A percentile compares a stretch with the other conserved stretches of the same genome.
Evolutionary conservation across 2,329 filamentous ascomycete species (phyloP).

Genomic region (Exophiala spinifera): DNA sequence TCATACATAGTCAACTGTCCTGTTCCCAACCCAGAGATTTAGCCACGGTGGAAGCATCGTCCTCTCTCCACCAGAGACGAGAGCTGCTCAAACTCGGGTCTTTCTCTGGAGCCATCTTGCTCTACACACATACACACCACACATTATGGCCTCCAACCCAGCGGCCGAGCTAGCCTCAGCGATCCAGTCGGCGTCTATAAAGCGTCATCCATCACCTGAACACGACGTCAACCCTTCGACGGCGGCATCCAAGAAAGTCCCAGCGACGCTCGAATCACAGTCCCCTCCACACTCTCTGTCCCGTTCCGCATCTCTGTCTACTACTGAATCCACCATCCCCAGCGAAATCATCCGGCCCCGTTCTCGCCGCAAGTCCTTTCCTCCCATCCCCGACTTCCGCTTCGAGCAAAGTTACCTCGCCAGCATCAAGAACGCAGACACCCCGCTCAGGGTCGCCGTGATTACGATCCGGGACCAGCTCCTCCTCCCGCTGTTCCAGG

Average conservation of each 20-base stretch:
- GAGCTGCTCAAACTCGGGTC: too few species aligned
- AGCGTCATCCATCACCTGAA: conserved; percentile 63
- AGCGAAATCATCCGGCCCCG: conserved; percentile 46
- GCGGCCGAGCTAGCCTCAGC: conserved; percentile 71
- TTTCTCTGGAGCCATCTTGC: not conserved
- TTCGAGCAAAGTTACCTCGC: conserved; percentile 98
- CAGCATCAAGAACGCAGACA: conserved; percentile 76
- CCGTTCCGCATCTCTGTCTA: conserved; percentile 38
- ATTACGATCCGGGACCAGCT: conserved; percentile 91
- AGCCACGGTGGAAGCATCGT: too few species aligned
- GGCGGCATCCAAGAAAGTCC: conserved; percentile 63
- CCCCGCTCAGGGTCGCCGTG: conserved; percentile 73
- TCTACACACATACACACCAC: not conserved
- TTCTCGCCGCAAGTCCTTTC: conserved; percentile 53
- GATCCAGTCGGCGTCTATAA: conserved; percentile 77
- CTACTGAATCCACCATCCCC: conserved; percentile 44
- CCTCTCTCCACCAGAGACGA: too few species aligned
- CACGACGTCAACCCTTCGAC: conserved; percentile 82
- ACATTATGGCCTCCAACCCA: conserved; percentile 54
- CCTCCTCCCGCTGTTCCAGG: conserved; percentile 77
- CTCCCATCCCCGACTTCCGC: conserved; percentile 73
- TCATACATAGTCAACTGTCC: too few species aligned
- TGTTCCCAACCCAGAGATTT: too few species aligned
- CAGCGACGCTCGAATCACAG: conserved; percentile 44
- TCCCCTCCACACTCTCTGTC: conserved; percentile 35